Base-by-base conservation (phyloP, 106 monocot genomes). In the Dioscorea dumetorum region DNA sequence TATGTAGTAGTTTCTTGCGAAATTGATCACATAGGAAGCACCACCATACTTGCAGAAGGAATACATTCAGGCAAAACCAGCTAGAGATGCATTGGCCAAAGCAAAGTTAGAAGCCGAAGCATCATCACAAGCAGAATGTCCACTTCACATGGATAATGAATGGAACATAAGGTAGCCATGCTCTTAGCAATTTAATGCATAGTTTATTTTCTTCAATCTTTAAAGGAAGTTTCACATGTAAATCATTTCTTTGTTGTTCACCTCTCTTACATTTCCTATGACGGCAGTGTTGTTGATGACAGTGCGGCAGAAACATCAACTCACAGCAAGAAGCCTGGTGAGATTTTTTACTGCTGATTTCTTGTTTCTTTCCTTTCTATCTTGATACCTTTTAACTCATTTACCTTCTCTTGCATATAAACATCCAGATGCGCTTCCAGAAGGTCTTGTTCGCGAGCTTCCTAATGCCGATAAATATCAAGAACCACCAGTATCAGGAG, bases 71-170 rank as follows among this genome's bases (percentile, higher is more conserved):
- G 41, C 64, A 68, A 97, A 97, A 84, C 95, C 95, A 21, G 84
- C 82, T 33, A 91, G 88, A 83, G 95, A 97, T 76, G 95, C 91
- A 9, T 78, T 79, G 66, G 78, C 78, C 41, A 92, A 97, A 74
- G 84, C 74, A 54, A 89, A 97, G 83, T 50, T 74, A 70, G 95
- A 87, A 70, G 84, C 86, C 49, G 88, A 87, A 59, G 49, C 82
- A 64, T 82, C 83, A 52, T 62, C 65, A 7, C 18, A 31, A 58
- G 51, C 17, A 33, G 91, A 84, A 68, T 13, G 50, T 61, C 95
- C 95, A 8, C 23, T 97, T 76, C 95, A 97, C 71, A 18, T 76
- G 31, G 89, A 97, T 48, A 97, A 97, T 72, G 95, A 97, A 54
- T 97, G 95, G 95, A 82, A 97, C 50, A 97, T 97, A 58, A 91